Conservation (phyloP, 2,329 filamentous ascomycete species). For the Lachnellula subtilissima region DNA sequence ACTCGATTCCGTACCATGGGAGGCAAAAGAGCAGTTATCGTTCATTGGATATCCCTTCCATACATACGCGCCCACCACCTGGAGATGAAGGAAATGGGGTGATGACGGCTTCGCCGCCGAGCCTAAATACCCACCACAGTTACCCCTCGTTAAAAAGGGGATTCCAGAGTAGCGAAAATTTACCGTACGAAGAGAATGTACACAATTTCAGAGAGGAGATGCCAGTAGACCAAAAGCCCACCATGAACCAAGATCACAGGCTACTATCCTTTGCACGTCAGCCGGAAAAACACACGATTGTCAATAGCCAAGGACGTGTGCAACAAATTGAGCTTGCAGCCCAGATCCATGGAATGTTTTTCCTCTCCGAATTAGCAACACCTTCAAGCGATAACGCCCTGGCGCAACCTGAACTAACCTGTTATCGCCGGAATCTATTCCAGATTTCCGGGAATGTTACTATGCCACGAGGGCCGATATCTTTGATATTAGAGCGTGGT, state of each 20-base stretch:
- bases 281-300: slow-evolving; percentile 39
- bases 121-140: slow-evolving; percentile 28
- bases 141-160: slow-evolving; percentile 31
- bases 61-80: slow-evolving; percentile 19
- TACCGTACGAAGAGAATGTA: slow-evolving; percentile 25
- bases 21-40: slow-evolving; percentile 27
- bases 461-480: slow-evolving; percentile 71
- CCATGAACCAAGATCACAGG: slow-evolving; percentile 32
- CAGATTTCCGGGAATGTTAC: slow-evolving; percentile 90
- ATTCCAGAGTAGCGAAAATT: slow-evolving; percentile 26
- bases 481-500: slow-evolving; percentile 76
- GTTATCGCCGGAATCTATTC: slow-evolving; percentile 92
- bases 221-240: slow-evolving; percentile 26
- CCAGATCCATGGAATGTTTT: slow-evolving; percentile 86
- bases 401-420: slow-evolving; percentile 77
- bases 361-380: slow-evolving; percentile 59
- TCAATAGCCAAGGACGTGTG: slow-evolving; percentile 45
- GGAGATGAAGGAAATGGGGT: slow-evolving; percentile 19
- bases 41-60: slow-evolving; percentile 29
- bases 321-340: slow-evolving; percentile 51
- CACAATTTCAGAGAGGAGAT: slow-evolving; percentile 29
- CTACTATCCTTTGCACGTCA: slow-evolving; percentile 31
- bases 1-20: slow-evolving; percentile 25
- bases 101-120: slow-evolving; percentile 26
- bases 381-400: slow-evolving; percentile 47